Conservation (phyloP, 2,329 filamentous ascomycete genomes). For the Aspergillus tanneri region DNA sequence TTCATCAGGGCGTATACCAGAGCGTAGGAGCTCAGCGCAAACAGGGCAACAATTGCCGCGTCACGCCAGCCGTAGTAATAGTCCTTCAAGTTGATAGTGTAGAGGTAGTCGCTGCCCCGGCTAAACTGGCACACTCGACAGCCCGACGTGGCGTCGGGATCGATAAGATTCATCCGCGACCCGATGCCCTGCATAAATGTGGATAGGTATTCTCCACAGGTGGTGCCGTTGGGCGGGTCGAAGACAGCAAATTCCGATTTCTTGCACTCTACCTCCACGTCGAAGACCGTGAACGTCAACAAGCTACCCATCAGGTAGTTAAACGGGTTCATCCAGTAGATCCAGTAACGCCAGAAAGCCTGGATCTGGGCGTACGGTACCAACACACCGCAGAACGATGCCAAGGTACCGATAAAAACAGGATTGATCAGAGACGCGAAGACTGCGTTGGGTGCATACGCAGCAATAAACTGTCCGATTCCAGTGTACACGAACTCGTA, state of each 20-base stretch:
- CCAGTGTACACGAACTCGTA: constrained; percentile 70
- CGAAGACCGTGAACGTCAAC: constrained; percentile 27
- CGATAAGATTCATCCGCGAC: constrained; percentile 53
- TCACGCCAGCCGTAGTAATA: constrained; percentile 17
- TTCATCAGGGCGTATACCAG: constrained; percentile 34
- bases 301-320: constrained; percentile 34
- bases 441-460: constrained; percentile 65
- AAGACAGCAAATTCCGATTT: constrained; percentile 28
- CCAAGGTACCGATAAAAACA: constrained; percentile 59
- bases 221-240: constrained; percentile 42
- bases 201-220: constrained; percentile 59
- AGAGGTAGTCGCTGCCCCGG: constrained; percentile 59
- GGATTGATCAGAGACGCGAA: constrained; percentile 74
- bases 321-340: constrained; percentile 33
- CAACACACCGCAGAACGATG: constrained; percentile 33
- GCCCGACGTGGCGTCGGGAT: constrained; percentile 55
- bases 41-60: constrained; percentile 12
- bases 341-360: constrained; percentile 35
- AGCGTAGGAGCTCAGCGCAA: constrained; percentile 15
- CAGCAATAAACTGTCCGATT: constrained; percentile 77
- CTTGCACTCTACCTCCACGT: constrained; percentile 25
- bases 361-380: constrained; percentile 32
- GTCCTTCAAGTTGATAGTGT: constrained; percentile 50
- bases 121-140: constrained; percentile 64
- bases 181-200: constrained; percentile 53